A percentile compares a stretch with the other conserved stretches of the same genome.
Evolutionary conservation across 1,284 basidiomycete genomes (phyloP).

Genomic region (Cryptococcus maquisensis): DNA sequence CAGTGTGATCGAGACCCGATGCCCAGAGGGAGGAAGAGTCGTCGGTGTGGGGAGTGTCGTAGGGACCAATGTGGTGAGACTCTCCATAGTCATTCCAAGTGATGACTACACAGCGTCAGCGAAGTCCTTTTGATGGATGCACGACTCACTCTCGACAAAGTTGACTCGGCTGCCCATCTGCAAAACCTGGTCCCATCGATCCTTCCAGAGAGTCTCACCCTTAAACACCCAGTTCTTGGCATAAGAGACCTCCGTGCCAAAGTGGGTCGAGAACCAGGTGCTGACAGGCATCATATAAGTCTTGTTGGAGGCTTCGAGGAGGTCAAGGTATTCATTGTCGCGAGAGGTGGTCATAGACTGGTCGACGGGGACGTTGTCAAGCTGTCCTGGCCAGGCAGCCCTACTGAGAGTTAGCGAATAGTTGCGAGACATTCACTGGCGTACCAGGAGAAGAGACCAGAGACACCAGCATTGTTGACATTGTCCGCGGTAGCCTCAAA

Average conservation of each 20-base stretch:
- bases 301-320: slow-evolving; percentile 20
- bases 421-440: background rate
- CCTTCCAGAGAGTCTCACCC: slow-evolving; percentile 45
- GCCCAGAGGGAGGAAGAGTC: slow-evolving; percentile 44
- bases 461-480: slow-evolving; percentile 24
- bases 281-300: slow-evolving; percentile 47
- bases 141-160: slow-evolving; percentile 39
- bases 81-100: slow-evolving; percentile 51
- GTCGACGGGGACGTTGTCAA: slow-evolving; percentile 37
- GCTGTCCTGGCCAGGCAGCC: slow-evolving; percentile 42
- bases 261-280: slow-evolving; percentile 49
- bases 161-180: slow-evolving; percentile 28
- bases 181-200: slow-evolving; percentile 47
- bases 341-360: slow-evolving; percentile 22
- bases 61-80: slow-evolving; percentile 45
- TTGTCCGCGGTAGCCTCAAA: slow-evolving; percentile 28
- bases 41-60: slow-evolving; percentile 36
- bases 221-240: slow-evolving; percentile 49
- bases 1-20: slow-evolving; percentile 39
- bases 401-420: slow-evolving; percentile 6
- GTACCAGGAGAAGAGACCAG: slow-evolving; percentile 45
- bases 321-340: slow-evolving; percentile 34
- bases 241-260: slow-evolving; percentile 41
- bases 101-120: slow-evolving; percentile 22
- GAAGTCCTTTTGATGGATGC: background rate